Evolutionary conservation across 129 eudicot species (phyloP).

Genomic region (Smallanthus sonchifolius): DNA sequence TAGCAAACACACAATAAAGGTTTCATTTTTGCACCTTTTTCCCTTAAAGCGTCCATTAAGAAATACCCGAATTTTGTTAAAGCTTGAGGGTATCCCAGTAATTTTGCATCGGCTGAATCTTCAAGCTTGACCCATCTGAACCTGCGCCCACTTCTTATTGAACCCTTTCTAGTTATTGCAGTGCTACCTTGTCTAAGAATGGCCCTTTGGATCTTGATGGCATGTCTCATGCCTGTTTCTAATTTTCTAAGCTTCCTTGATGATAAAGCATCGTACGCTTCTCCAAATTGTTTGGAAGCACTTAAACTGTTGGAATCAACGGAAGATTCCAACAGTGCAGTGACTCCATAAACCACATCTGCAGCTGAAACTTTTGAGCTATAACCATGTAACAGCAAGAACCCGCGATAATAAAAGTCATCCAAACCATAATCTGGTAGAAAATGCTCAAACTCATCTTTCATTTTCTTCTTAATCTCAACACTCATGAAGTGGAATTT

Average conservation of each 20-base stretch:
- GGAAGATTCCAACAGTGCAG: constrained; percentile 77
- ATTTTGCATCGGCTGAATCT: constrained; percentile 73
- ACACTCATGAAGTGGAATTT: constrained; percentile 83
- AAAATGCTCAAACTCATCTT: constrained; percentile 82
- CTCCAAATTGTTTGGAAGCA: constrained; percentile 75
- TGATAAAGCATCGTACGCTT: constrained; percentile 88
- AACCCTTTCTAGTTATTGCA: constrained; percentile 80
- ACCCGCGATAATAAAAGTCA: constrained; percentile 89
- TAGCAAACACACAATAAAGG: constrained; percentile 87
- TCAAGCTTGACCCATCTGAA: constrained; percentile 98
- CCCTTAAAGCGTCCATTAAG: constrained; percentile 86
- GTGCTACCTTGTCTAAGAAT: constrained; percentile 91
- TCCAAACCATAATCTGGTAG: constrained; percentile 87
- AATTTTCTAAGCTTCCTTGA: constrained; percentile 66
- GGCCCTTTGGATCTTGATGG: constrained; percentile 95
- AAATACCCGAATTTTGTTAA: constrained; percentile 87
- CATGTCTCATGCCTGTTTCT: constrained; percentile 81
- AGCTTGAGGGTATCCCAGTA: constrained; percentile 87
- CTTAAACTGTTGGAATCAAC: constrained; percentile 61
- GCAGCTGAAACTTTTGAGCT: constrained; percentile 90
- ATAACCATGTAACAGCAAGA: constrained; percentile 75
- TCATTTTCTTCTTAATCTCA: constrained; percentile 79
- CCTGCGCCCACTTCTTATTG: constrained; percentile 84
- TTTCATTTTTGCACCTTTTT: constrained; percentile 93
- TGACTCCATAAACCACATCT: constrained; percentile 90